These are phyloP conservation scores for Gossypium ekmanianum DNA, from an alignment of 345 rosid species.

Conservation along the genomic window DNA sequence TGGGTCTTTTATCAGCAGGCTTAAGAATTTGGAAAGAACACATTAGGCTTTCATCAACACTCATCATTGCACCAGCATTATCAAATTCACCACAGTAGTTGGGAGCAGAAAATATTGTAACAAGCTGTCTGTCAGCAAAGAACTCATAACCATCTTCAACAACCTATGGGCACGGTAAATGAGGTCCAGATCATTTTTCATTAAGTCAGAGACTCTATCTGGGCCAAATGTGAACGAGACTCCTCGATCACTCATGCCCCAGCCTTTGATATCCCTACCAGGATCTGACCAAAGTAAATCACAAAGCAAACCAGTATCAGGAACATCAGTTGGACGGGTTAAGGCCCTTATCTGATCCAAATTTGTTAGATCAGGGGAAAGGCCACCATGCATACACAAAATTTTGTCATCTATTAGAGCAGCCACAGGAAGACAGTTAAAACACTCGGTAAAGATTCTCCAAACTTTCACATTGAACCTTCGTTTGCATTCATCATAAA, in stretches of 20 bases:
- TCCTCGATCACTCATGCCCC: constrained; percentile 95
- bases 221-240: constrained; percentile 85
- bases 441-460: constrained; percentile 81
- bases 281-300: constrained; percentile 97
- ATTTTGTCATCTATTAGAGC: constrained; percentile 84
- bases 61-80: constrained; percentile 96
- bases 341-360: constrained; percentile 74
- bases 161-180: constrained; percentile 95
- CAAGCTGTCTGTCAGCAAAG: constrained; percentile 84
- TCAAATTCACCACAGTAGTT: constrained; percentile 94
- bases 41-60: constrained; percentile 87
- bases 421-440: constrained; percentile 90
- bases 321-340: constrained; percentile 76
- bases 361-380: constrained; percentile 72
- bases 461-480: constrained; percentile 79
- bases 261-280: constrained; percentile 66
- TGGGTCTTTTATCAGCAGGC: constrained; percentile 55
- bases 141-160: constrained; percentile 95
- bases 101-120: constrained; percentile 88
- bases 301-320: constrained; percentile 86
- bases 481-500: constrained; percentile 91
- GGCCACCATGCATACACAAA: constrained; percentile 95
- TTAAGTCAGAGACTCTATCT: constrained; percentile 64
- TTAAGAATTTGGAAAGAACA: constrained; percentile 90
- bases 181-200: constrained; percentile 79